These are phyloP conservation scores for Saksenaea vasiformis DNA, from an alignment of 371 early-diverging fungal species.

Conservation along the genomic window DNA sequence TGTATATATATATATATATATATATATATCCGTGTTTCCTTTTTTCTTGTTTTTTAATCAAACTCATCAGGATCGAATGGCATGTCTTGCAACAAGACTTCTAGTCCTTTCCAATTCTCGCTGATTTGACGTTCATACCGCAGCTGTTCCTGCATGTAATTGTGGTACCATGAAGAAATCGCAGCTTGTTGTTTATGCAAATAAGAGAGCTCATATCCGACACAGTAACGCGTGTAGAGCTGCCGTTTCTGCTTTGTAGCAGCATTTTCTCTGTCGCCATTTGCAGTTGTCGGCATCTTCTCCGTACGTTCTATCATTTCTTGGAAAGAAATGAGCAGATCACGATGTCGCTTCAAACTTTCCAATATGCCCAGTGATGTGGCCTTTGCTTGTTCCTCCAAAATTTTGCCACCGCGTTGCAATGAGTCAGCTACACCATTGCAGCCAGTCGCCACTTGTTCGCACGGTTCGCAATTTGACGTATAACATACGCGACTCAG, in stretches of 20 bases:
- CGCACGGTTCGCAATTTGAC: constrained; percentile 51
- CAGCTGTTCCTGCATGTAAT: constrained; percentile 60
- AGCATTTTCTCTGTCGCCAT: constrained; percentile 16
- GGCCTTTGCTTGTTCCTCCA: constrained; percentile 47
- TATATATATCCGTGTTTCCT: too few species aligned
- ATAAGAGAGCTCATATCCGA: constrained; percentile 35
- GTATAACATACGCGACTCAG: constrained; percentile 48
- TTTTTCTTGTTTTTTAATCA: constrained; percentile 6
- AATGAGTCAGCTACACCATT: constrained; percentile 48
- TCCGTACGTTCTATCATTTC: constrained; percentile 26
- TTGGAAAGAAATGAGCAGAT: constrained; percentile 52
- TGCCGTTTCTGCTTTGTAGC: constrained; percentile 31
- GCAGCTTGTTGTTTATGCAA: constrained; percentile 44
- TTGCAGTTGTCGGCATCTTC: constrained; percentile 5
- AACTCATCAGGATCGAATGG: constrained; percentile 23
- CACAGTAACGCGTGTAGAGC: constrained; percentile 36
- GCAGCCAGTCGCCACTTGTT: constrained; percentile 50
- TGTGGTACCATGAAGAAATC: constrained; percentile 64
- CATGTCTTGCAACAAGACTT: constrained; percentile 23
- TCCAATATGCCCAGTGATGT: constrained; percentile 54
- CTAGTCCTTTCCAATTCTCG: constrained; percentile 64
- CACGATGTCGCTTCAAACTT: constrained; percentile 59
- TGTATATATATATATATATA: too few species aligned
- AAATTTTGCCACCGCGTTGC: constrained; percentile 34
- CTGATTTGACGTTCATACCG: constrained; percentile 50